A percentile compares a stretch with the other conserved stretches of the same genome.
These are phyloP conservation scores for Dioszegia hungarica DNA, from an alignment of 768 basidiomycete species.

Conservation along the genomic window DNA sequence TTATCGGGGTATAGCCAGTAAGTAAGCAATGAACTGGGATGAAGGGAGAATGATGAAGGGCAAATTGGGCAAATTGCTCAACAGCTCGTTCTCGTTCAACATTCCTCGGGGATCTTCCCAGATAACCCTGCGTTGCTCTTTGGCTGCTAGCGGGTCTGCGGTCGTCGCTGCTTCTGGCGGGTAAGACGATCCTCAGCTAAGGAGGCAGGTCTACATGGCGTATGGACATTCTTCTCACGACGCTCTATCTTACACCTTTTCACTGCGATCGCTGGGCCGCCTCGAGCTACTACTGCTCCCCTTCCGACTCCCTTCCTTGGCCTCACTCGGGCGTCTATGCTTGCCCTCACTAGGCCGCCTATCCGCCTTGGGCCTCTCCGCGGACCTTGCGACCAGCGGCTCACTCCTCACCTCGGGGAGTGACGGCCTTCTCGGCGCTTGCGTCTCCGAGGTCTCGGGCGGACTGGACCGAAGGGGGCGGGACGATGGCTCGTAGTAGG, in stretches of 20 bases:
- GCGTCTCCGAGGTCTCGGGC: not conserved
- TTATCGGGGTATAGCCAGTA: too few relatives aligned
- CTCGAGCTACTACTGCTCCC: constrained; percentile 2
- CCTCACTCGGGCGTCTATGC: not conserved
- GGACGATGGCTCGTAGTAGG: constrained; percentile 4
- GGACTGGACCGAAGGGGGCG: not conserved
- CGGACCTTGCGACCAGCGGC: not conserved
- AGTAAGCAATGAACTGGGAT: too few relatives aligned
- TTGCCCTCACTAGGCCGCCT: not conserved
- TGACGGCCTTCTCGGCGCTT: not conserved
- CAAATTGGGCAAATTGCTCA: too few relatives aligned
- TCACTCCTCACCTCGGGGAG: not conserved
- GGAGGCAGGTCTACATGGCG: too few relatives aligned
- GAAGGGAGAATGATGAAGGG: too few relatives aligned
- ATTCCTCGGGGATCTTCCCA: too few relatives aligned
- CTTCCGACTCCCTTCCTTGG: not conserved
- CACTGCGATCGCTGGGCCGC: not conserved
- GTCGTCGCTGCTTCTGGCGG: too few relatives aligned
- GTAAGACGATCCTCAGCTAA: too few relatives aligned
- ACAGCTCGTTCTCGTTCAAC: too few relatives aligned
- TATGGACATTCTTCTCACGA: too few relatives aligned
- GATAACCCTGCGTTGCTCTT: too few relatives aligned
- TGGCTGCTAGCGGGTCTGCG: too few relatives aligned
- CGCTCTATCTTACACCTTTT: not conserved
- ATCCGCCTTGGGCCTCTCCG: not conserved